Conservation (phyloP, 306 rosid genomes). For the Vicia villosa region DNA sequence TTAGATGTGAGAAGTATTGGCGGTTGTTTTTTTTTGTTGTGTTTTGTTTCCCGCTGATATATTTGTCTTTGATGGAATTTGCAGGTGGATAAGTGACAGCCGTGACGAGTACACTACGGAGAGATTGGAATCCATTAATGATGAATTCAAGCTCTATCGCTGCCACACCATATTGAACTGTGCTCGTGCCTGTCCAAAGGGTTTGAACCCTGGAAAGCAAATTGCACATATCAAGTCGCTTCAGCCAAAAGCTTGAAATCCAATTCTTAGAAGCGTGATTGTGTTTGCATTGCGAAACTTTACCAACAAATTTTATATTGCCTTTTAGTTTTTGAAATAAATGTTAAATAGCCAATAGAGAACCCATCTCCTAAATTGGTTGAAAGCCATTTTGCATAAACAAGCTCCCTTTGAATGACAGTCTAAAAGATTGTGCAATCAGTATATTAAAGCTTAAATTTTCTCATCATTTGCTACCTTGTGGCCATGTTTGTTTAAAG, state of each 20-base stretch:
- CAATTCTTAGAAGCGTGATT: constrained; percentile 38
- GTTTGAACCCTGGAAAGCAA: constrained; percentile 96
- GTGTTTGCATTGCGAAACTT: constrained; percentile 40
- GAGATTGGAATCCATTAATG: constrained; percentile 87
- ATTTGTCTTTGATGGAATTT: constrained; percentile 9
- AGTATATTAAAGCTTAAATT: not conserved
- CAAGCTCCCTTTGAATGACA: not conserved
- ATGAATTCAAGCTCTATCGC: constrained; percentile 98
- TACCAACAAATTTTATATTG: constrained; percentile 40
- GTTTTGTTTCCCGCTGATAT: constrained; percentile 18
- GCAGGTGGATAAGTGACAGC: constrained; percentile 97
- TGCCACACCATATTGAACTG: constrained; percentile 99
- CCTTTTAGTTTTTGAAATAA: constrained; percentile 42
- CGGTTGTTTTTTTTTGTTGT: not conserved
- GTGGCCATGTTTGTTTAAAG: not conserved
- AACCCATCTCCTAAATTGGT: constrained; percentile 20
- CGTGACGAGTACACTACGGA: constrained; percentile 94
- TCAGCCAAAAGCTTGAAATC: constrained; percentile 44
- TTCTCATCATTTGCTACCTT: not conserved
- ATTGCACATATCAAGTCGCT: constrained; percentile 77
- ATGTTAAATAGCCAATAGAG: constrained; percentile 35
- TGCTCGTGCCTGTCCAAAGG: constrained; percentile 97
- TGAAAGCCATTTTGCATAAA: constrained; percentile 15
- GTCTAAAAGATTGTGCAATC: not conserved
- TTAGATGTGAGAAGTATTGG: not conserved